Base-by-base conservation (phyloP, 164 flowering plant genomes). In the Brasenia schreberi region DNA sequence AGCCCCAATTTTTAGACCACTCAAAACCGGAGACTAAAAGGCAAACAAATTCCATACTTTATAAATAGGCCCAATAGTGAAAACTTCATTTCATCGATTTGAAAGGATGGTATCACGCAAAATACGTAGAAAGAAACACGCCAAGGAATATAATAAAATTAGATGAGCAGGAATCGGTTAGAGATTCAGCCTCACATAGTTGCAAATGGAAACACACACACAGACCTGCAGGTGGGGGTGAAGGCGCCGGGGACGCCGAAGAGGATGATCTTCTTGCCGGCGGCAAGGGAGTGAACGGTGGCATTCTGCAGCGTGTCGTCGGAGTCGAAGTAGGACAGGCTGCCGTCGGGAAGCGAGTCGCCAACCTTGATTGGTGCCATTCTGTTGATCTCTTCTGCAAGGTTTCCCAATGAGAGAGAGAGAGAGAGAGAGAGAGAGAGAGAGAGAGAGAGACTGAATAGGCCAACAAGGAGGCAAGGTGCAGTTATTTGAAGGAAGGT, bases 181-280 rank as follows among this genome's bases (percentile, higher is more conserved):
- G 16, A 62, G 18, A 5, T 33, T 60, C 18, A 49, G 56, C 14
- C 7, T 14, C 56, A 49, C 56, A 61, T 4, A 61, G 33, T 61
- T 7, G 18, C 10, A n/a, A 18, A n/a, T 7, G 63, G 63, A 18
- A 7, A 61, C 7, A 61, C n/a, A 60, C 5, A 61, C 7, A 23
- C 63, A 61, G 67, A 86, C 97, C 97, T 92, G 96, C 96, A 92
- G 65, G 95, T 87, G 5, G 95, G 93, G 66, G 98, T 92, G 80
- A 89, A 92, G 58, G 97, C 97, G 58, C 97, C 97, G 74, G 97
- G 97, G 18, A 92, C 94, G 18, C 84, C 97, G 66, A 92, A 82
- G 64, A 92, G 77, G 74, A 92, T 64, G 79, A 87, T 84, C 78
- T 85, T 89, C 64, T 92, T 92, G 16, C 96, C 97, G 72, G 92